These are phyloP conservation scores for Lachancea meyersii DNA, from an alignment of 805 yeast genomes.

Conservation along the genomic window DNA sequence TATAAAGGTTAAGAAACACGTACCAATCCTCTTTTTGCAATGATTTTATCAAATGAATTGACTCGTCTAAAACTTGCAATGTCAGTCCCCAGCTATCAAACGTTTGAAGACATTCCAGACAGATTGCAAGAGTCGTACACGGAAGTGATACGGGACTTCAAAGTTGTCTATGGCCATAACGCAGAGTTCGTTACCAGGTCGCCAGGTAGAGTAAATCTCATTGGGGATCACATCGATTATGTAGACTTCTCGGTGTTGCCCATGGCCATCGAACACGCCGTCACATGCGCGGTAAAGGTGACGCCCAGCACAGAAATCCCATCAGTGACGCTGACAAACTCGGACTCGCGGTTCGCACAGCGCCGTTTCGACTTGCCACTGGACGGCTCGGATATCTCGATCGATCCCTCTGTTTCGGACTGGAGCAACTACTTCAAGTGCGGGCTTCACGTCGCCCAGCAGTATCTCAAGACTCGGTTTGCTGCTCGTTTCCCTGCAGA, in stretches of 20 bases:
- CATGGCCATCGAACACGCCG: conserved; percentile 63
- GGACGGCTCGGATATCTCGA: conserved; percentile 37
- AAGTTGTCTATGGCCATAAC: conserved; percentile 28
- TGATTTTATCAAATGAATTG: conserved; percentile 6
- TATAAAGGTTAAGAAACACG: not conserved
- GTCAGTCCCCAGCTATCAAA: conserved; percentile 5
- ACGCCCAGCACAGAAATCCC: conserved; percentile 19
- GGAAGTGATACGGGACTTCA: conserved; percentile 6
- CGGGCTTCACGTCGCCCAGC: conserved; percentile 54
- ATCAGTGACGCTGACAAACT: conserved; percentile 33
- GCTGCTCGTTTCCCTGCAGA: conserved; percentile 26
- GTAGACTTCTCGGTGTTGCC: conserved; percentile 62
- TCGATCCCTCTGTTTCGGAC: conserved; percentile 44
- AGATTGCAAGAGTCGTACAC: not conserved
- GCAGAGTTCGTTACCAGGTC: conserved; percentile 50
- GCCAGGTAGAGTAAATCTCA: conserved; percentile 72
- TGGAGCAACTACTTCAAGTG: conserved; percentile 71
- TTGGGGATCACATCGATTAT: conserved; percentile 73
- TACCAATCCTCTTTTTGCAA: not conserved
- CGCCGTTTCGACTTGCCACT: conserved; percentile 36
- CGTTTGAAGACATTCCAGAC: not conserved
- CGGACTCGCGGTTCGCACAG: conserved; percentile 33
- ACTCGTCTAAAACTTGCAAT: conserved; percentile 1
- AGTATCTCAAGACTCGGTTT: conserved; percentile 35
- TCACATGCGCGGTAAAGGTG: conserved; percentile 46